Evolutionary conservation across 345 rosid genomes (phyloP), one percentile per base, ranked within the genome.

Genomic region (Kernera saxatilis): DNA sequence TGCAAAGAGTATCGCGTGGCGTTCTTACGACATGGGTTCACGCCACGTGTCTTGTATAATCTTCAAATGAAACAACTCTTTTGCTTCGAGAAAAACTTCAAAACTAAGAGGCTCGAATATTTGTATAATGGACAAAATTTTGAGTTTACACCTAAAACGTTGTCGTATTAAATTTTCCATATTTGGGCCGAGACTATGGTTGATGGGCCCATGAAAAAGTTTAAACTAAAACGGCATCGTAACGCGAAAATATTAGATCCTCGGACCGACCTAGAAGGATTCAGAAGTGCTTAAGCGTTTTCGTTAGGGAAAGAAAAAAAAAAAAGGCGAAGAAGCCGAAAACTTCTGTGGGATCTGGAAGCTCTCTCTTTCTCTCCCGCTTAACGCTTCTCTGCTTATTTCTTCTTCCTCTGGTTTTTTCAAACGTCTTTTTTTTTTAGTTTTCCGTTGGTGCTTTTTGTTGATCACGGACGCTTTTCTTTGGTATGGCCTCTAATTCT

Each of bases 291-390:
- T 25, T 30, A 25, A 71, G 13, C 54, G 46, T 51, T 64, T 64
- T 13, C 41, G 50, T 32, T 8, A n/a, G n/a, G n/a, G n/a, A n/a
- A n/a, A n/a, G n/a, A n/a, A n/a, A n/a, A n/a, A n/a, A n/a, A n/a
- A n/a, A n/a, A n/a, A n/a, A n/a, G n/a, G n/a, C n/a, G 23, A 67
- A 43, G 54, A 45, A 73, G 67, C n/a, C 73, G 63, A 74, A 73
- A 51, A 60, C 78, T 75, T 75, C 78, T 75, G 69, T 14, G 15
- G 69, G 78, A 74, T 74, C 78, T 74, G 73, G 78, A 74, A 74
- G 78, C 78, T 74, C 68, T 59, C 73, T 58, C 72, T 26, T 1
- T 26, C 59, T 19, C 67, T 66, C 77, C 77, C 77, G 77, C 77
- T 73, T 64, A 44, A 55, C 32, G 41, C 65, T 72, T 63, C 59